Conservation (phyloP, 2,329 filamentous ascomycete genomes). For the Leptodontidium sp. region DNA sequence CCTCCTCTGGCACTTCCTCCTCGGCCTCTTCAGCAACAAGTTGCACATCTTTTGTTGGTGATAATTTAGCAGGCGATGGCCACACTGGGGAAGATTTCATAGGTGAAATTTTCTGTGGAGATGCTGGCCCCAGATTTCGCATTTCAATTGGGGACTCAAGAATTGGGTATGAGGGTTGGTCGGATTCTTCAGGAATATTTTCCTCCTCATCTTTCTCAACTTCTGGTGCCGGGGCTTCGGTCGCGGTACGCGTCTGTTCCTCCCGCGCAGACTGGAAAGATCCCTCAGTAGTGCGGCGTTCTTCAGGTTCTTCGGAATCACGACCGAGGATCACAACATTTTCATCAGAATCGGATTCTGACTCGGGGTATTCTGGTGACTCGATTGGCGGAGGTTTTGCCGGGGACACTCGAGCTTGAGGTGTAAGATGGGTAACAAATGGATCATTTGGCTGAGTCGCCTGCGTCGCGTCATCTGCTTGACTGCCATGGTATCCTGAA, state of each 20-base stretch:
- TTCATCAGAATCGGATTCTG: constrained; percentile 29
- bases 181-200: constrained; percentile 21
- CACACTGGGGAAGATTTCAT: constrained; percentile 27
- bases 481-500: constrained; percentile 77
- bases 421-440: constrained; percentile 9
- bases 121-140: constrained; percentile 27
- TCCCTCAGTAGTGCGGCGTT: constrained; percentile 40
- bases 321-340: constrained; percentile 30
- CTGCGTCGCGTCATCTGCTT: constrained; percentile 47
- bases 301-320: constrained; percentile 41
- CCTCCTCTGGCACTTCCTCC: constrained; percentile 26
- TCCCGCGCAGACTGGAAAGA: constrained; percentile 56
- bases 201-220: constrained; percentile 18
- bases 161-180: constrained; percentile 35
- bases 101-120: constrained; percentile 39
- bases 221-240: constrained; percentile 24
- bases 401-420: constrained; percentile 24
- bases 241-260: constrained; percentile 50
- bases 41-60: constrained; percentile 24
- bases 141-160: constrained; percentile 40
- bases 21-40: constrained; percentile 16
- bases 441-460: constrained; percentile 28
- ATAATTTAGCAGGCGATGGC: constrained; percentile 27
- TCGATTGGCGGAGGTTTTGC: constrained; percentile 18
- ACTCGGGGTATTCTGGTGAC: constrained; percentile 15